phyloP scores from a whole-genome alignment of 352 stramenopile genomes.

The Albugo candida region DNA sequence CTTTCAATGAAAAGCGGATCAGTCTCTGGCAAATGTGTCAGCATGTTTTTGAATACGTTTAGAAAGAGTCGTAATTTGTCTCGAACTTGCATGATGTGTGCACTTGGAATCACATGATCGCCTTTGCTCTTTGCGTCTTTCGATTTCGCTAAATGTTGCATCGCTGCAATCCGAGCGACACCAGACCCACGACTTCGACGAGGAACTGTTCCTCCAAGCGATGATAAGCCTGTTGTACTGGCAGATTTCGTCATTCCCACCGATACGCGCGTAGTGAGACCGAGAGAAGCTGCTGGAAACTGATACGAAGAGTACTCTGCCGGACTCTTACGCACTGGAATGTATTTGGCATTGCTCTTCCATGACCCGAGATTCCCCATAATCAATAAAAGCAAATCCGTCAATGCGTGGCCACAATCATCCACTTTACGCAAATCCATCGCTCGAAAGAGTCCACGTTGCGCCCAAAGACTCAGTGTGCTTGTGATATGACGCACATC shows the following conservation, averaged over 20 bases:
- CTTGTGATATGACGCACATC: constrained; percentile 86
- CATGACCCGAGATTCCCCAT: constrained; percentile 37
- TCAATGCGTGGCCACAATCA: constrained; percentile 37
- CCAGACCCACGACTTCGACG: constrained; percentile 61
- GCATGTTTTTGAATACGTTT: constrained; percentile 81
- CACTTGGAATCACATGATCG: constrained; percentile 45
- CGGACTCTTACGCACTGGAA: constrained; percentile 63
- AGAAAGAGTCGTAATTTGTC: constrained; percentile 90
- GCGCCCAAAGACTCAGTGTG: constrained; percentile 60
- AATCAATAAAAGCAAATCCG: constrained; percentile 47
- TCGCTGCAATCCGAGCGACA: constrained; percentile 59
- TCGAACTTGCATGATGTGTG: constrained; percentile 81
- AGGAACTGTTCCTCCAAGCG: constrained; percentile 44
- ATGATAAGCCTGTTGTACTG: constrained; percentile 71
- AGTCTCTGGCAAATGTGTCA: constrained; percentile 52
- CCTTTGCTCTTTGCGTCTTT: constrained; percentile 26
- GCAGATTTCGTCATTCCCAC: constrained; percentile 66
- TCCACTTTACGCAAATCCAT: constrained; percentile 54
- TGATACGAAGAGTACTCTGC: constrained; percentile 73
- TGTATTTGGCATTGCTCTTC: constrained; percentile 68
- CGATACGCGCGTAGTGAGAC: constrained; percentile 16
- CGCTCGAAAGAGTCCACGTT: constrained; percentile 55
- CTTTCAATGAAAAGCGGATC: constrained; percentile 70
- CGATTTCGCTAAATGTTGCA: constrained; percentile 50
- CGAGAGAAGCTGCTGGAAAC: constrained; percentile 28